Percentiles rank a stretch among this genome's conserved stretches.
Evolutionary conservation across 305 asterid species (phyloP).

Genomic region (Fraxinus greggii): DNA sequence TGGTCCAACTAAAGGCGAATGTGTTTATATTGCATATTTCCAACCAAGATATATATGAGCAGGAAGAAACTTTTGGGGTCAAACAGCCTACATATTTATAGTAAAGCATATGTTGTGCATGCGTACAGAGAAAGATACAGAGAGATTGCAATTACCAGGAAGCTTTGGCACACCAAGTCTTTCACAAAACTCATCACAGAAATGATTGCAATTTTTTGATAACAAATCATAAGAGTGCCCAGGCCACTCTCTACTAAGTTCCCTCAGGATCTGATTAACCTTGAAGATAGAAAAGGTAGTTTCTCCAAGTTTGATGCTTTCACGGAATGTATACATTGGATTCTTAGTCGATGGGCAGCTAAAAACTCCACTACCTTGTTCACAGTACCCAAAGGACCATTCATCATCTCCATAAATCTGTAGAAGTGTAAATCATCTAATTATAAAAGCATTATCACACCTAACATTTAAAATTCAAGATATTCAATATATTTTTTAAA

Average conservation of each 20-base stretch:
- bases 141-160: constrained; percentile 59
- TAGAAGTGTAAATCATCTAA: background rate
- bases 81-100: background rate
- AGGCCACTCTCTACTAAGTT: constrained; percentile 96
- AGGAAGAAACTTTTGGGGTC: background rate
- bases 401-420: constrained; percentile 49
- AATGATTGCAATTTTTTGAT: constrained; percentile 92
- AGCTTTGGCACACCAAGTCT: constrained; percentile 92
- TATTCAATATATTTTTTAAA: background rate
- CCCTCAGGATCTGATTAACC: constrained; percentile 87
- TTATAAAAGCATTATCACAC: background rate
- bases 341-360: constrained; percentile 47
- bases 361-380: constrained; percentile 52
- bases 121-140: background rate
- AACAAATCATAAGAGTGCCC: constrained; percentile 85
- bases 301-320: constrained; percentile 64
- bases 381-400: constrained; percentile 60
- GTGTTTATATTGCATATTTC: constrained; percentile 5
- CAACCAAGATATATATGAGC: constrained; percentile 10
- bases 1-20: constrained; percentile 11
- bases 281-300: constrained; percentile 59
- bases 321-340: constrained; percentile 54
- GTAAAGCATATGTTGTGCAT: background rate
- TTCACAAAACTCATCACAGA: constrained; percentile 87
- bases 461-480: background rate